phyloP scores from a whole-genome alignment of 257 asterid species.

The Jacaranda mimosifolia region DNA sequence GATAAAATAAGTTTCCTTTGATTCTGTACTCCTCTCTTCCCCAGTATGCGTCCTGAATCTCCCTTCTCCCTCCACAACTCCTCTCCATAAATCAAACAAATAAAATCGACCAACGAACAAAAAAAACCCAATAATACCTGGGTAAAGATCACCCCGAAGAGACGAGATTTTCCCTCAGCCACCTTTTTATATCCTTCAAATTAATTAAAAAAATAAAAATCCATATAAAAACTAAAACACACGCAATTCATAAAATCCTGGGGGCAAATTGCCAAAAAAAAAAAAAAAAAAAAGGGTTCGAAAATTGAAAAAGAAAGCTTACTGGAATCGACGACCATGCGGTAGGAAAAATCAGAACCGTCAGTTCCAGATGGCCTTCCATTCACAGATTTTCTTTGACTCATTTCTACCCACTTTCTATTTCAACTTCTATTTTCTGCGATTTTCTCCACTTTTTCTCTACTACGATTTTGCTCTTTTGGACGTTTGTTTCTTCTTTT shows the following conservation, averaged over 20 bases:
- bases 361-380: slow-evolving; percentile 96
- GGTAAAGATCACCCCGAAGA: slow-evolving; percentile 56
- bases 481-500: neutral
- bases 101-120: neutral
- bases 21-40: neutral
- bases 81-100: slow-evolving; percentile 26
- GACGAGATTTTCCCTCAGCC: slow-evolving; percentile 72
- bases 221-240: neutral
- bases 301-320: slow-evolving; percentile 26
- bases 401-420: slow-evolving; percentile 45
- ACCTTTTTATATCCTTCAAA: slow-evolving; percentile 80
- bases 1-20: neutral
- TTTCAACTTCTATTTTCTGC: neutral
- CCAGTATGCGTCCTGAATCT: neutral
- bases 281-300: too few relatives aligned
- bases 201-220: neutral
- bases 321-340: slow-evolving; percentile 98
- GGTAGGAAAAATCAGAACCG: slow-evolving; percentile 90
- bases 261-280: neutral
- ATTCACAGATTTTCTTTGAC: slow-evolving; percentile 56
- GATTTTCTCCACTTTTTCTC: neutral
- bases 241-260: neutral
- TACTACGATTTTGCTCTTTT: neutral
- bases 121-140: slow-evolving; percentile 58
- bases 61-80: neutral